A percentile compares a stretch with the other conserved stretches of the same genome.
Conservation (phyloP, 805 yeast species). For the Starmerella geochares region DNA sequence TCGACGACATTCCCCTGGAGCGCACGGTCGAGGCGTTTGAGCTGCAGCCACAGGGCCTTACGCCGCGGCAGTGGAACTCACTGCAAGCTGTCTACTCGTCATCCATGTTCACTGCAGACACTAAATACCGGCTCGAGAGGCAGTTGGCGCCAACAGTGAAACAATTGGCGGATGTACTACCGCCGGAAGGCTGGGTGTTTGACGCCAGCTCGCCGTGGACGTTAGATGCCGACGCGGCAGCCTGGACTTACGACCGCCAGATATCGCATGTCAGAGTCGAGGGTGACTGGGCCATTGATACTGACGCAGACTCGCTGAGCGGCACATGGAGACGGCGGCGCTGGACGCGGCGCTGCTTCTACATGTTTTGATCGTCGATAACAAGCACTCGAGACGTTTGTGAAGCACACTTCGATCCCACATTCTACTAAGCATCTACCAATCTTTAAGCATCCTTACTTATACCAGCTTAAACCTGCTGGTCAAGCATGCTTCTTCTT, state of each 20-base stretch:
- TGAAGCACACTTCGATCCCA: too few species aligned
- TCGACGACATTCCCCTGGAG: constrained; percentile 59
- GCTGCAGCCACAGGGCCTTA: constrained; percentile 53
- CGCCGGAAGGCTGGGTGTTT: constrained; percentile 70
- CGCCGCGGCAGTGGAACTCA: constrained; percentile 53
- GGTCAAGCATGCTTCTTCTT: too few species aligned
- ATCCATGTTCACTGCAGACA: constrained; percentile 44
- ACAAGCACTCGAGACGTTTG: too few species aligned
- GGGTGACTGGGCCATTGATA: constrained; percentile 33
- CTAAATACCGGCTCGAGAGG: constrained; percentile 38
- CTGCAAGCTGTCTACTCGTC: constrained; percentile 41
- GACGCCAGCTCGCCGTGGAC: constrained; percentile 53
- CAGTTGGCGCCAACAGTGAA: constrained; percentile 58
- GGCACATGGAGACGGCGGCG: constrained; percentile 36
- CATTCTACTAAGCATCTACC: too few species aligned
- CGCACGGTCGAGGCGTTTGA: constrained; percentile 68
- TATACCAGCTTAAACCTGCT: too few species aligned
- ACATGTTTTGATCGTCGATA: neutral
- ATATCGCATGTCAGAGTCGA: constrained; percentile 28
- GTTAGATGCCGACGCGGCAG: constrained; percentile 44
- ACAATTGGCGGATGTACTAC: constrained; percentile 43
- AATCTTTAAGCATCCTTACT: too few species aligned
- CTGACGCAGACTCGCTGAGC: constrained; percentile 26
- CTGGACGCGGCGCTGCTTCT: constrained; percentile 31
- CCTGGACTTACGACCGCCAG: constrained; percentile 45